Base-by-base conservation (phyloP, 257 asterid species). In the Leptodermis oblonga region DNA sequence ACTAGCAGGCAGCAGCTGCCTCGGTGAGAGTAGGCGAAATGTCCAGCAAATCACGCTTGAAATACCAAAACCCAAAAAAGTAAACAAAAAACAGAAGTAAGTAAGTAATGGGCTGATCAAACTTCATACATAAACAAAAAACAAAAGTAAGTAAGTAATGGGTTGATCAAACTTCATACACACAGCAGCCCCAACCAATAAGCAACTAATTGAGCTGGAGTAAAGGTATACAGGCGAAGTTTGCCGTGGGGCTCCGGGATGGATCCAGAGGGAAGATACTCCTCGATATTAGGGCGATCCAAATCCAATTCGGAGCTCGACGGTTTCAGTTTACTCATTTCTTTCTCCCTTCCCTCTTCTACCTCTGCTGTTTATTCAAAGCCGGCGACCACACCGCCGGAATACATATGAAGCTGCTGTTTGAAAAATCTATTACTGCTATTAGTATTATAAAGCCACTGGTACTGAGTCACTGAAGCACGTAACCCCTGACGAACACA, bases 1-100 rank as follows among this genome's bases (percentile, higher is more conserved):
- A 73, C 97, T 97, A 49, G 99, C 97, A 3, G n/a, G n/a, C n/a
- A n/a, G n/a, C n/a, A n/a, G n/a, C n/a, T n/a, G 97, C 99, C 78
- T 94, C 97, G 17, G 95, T 90, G 8, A 94, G 86, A 42, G 99
- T 86, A 1, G 97, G 99, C 48, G 99, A 94, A 65, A 94, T 86
- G 70, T 94, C 99, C 22, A 94, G 86, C 84, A 94, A 87, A 84
- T 91, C 97, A 36, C 88, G 89, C 84, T 97, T 94, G 80, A 12
- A 54, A 51, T 22, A 53, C 67, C 55, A n/a, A 45, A 6, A 28
- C 22, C 25, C n/a, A 61, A 69, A 64, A 33, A 65, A 3, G 7
- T 2, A 26, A 65, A 65, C n/a, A 65, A n/a, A n/a, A n/a, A n/a
- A n/a, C n/a, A n/a, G n/a, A n/a, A n/a, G n/a, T n/a, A n/a, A 15